Evolutionary conservation across 2,329 filamentous ascomycete genomes (phyloP).

Genomic region (Aspergillus sp.): DNA sequence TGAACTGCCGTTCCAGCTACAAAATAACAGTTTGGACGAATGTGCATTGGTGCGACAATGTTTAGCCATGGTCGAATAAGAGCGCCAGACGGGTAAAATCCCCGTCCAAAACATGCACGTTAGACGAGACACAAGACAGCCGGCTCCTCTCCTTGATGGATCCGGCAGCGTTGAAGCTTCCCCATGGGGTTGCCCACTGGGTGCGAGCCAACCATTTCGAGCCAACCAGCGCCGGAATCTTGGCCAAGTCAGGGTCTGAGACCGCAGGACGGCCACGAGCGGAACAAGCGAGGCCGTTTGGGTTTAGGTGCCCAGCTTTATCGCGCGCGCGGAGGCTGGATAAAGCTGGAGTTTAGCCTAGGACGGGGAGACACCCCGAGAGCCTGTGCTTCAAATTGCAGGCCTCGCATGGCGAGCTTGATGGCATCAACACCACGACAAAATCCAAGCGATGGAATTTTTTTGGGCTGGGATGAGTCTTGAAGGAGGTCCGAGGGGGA

Average conservation of each 20-base stretch:
- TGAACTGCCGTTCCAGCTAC: not conserved
- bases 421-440: not conserved
- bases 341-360: slow-evolving; percentile 6
- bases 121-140: not conserved
- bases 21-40: not conserved
- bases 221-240: too few species aligned
- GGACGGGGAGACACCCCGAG: slow-evolving; percentile 8
- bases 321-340: slow-evolving; percentile 4
- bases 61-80: slow-evolving; percentile 1
- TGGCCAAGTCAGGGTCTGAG: slow-evolving; percentile 4
- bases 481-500: too few species aligned
- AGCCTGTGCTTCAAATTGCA: not conserved
- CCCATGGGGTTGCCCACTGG: slow-evolving; percentile 7
- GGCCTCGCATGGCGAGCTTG: not conserved
- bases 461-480: not conserved
- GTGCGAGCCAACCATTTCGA: not conserved
- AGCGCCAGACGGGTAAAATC: slow-evolving; percentile 10
- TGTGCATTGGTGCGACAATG: slow-evolving; percentile 8
- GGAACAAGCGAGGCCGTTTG: not conserved
- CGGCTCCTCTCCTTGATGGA: slow-evolving; percentile 8
- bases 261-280: slow-evolving; percentile 1
- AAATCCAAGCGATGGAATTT: not conserved
- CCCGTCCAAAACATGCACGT: slow-evolving; percentile 3
- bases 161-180: slow-evolving; percentile 6
- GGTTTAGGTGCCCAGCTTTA: slow-evolving; percentile 8